Conservation (phyloP, 495 filamentous ascomycete species). For the Lepraria neglecta region DNA sequence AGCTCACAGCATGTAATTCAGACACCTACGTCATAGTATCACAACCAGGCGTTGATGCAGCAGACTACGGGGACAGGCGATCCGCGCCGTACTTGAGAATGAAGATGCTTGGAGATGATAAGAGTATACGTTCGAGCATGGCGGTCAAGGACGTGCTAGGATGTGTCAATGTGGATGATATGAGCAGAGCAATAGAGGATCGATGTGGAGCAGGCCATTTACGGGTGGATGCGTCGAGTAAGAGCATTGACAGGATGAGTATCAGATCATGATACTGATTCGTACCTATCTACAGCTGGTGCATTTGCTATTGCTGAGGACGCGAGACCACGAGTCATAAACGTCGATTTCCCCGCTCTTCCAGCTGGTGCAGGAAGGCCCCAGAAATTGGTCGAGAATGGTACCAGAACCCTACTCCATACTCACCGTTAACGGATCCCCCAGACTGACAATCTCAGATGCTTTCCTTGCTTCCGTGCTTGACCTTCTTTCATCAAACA, state of each 20-base stretch:
- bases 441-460: conserved; percentile 38
- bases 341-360: conserved; percentile 48
- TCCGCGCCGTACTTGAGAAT: conserved; percentile 57
- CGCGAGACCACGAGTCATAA: conserved; percentile 43
- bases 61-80: conserved; percentile 51
- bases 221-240: conserved; percentile 59
- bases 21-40: conserved; percentile 74
- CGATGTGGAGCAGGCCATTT: conserved; percentile 48
- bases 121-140: conserved; percentile 43
- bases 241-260: conserved; percentile 22
- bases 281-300: conserved; percentile 34
- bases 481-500: conserved; percentile 45
- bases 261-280: conserved; percentile 3
- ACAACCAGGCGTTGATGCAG: conserved; percentile 68
- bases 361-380: conserved; percentile 36
- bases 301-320: conserved; percentile 42
- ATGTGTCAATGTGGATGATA: conserved; percentile 48
- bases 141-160: conserved; percentile 59
- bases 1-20: conserved; percentile 62
- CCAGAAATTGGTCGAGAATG: conserved; percentile 44
- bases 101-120: conserved; percentile 45
- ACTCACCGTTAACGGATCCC: not conserved
- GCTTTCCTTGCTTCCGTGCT: conserved; percentile 54
- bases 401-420: conserved; percentile 27
- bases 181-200: conserved; percentile 47